These are phyloP conservation scores for Penicillium coffeae DNA, from an alignment of 495 filamentous ascomycete genomes.

Conservation along the genomic window DNA sequence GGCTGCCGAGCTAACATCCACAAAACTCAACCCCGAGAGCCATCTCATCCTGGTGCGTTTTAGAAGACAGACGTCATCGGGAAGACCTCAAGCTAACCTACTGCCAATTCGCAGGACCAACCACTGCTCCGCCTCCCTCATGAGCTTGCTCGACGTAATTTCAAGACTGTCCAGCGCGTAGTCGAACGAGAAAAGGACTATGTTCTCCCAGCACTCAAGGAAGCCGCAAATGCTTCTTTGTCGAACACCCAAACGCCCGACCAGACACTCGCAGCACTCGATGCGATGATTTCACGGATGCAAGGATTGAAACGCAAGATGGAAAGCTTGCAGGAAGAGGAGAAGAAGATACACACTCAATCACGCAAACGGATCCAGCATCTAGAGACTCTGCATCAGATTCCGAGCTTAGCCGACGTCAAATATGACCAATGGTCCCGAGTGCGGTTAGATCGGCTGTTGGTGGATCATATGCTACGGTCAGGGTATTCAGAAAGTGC, in stretches of 20 bases:
- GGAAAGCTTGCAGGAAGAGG: constrained; percentile 69
- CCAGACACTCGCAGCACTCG: constrained; percentile 70
- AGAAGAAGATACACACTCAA: constrained; percentile 66
- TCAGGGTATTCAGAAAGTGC: constrained; percentile 80
- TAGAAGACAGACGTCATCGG: constrained; percentile 5
- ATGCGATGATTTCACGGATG: constrained; percentile 79
- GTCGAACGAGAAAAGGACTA: constrained; percentile 74
- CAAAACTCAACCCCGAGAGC: constrained; percentile 68
- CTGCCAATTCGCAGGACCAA: constrained; percentile 66
- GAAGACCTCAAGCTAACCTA: constrained; percentile 13
- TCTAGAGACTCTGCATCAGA: constrained; percentile 70
- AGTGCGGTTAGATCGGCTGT: constrained; percentile 70
- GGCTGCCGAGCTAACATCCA: constrained; percentile 54
- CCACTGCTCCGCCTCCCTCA: constrained; percentile 87
- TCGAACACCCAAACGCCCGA: constrained; percentile 56
- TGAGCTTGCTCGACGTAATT: constrained; percentile 87
- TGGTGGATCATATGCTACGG: constrained; percentile 87
- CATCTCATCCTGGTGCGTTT: constrained; percentile 63
- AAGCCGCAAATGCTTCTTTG: constrained; percentile 63
- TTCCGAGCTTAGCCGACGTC: constrained; percentile 82
- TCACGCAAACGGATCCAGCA: constrained; percentile 73
- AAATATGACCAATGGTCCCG: constrained; percentile 91
- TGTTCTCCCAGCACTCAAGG: constrained; percentile 65
- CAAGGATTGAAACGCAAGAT: constrained; percentile 85
- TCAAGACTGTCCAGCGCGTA: constrained; percentile 78